Conservation (phyloP, 2,329 filamentous ascomycete genomes). For the Chaetomium strumarium region DNA sequence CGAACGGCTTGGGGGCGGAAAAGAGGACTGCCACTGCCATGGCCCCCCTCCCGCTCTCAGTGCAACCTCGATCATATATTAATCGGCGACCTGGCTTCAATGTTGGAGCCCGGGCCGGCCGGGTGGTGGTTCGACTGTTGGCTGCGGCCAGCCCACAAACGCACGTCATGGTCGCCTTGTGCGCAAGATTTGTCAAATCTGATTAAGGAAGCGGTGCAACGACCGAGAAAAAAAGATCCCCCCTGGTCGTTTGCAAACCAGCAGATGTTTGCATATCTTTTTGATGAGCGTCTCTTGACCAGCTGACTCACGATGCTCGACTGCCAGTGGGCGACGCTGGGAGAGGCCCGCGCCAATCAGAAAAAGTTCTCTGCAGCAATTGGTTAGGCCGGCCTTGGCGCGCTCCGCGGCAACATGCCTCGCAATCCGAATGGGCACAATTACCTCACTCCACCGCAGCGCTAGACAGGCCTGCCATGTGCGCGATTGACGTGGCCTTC, state of each 20-base stretch:
- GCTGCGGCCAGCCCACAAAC: background rate
- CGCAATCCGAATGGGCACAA: constrained; percentile 8
- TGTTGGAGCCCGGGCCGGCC: constrained; percentile 14
- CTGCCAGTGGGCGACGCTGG: background rate
- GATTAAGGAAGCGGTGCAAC: background rate
- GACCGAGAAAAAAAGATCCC: background rate
- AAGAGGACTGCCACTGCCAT: background rate
- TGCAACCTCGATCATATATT: constrained; percentile 11
- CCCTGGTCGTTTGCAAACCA: background rate
- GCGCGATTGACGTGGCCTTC: constrained; percentile 12
- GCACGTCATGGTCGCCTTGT: background rate
- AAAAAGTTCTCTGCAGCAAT: constrained; percentile 9
- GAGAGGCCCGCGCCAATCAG: background rate
- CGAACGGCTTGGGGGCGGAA: background rate
- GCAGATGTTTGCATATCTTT: background rate
- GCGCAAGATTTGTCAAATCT: constrained; percentile 10
- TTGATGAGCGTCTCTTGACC: background rate
- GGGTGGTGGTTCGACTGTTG: constrained; percentile 1
- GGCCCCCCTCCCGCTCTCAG: background rate
- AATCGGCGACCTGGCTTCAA: constrained; percentile 14
- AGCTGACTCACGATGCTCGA: background rate
- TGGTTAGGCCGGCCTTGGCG: constrained; percentile 2
- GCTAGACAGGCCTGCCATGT: constrained; percentile 12
- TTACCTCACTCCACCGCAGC: background rate
- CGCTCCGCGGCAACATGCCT: constrained; percentile 3